Conservation (phyloP, 2,329 filamentous ascomycete species). For the Curvularia eragrostidis region DNA sequence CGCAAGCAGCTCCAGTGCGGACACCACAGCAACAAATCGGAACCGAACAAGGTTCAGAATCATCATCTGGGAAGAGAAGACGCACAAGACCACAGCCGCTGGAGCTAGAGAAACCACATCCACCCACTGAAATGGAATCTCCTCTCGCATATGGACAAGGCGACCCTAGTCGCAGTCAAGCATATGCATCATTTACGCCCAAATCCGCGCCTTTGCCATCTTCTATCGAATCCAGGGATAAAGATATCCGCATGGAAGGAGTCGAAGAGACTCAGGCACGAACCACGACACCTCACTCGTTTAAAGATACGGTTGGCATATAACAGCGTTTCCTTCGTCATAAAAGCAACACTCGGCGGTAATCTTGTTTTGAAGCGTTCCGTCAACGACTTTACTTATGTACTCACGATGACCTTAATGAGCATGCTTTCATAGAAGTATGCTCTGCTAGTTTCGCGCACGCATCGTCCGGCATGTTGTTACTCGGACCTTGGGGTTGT, state of each 20-base stretch:
- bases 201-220: slow-evolving; percentile 47
- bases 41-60: slow-evolving; percentile 39
- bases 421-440: slow-evolving; percentile 47
- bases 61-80: slow-evolving; percentile 47
- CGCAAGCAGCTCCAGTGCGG: slow-evolving; percentile 27
- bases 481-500: slow-evolving; percentile 13
- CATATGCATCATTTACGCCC: slow-evolving; percentile 46
- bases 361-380: slow-evolving; percentile 50
- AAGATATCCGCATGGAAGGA: slow-evolving; percentile 48
- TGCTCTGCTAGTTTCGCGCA: slow-evolving; percentile 42
- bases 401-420: slow-evolving; percentile 50
- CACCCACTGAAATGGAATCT: slow-evolving; percentile 40
- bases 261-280: slow-evolving; percentile 48
- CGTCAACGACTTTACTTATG: slow-evolving; percentile 46
- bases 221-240: slow-evolving; percentile 41
- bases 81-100: slow-evolving; percentile 42
- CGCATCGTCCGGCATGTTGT: slow-evolving; percentile 14
- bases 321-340: slow-evolving; percentile 49
- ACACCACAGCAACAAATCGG: slow-evolving; percentile 41
- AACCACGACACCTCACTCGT: slow-evolving; percentile 52
- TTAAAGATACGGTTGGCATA: slow-evolving; percentile 54
- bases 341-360: slow-evolving; percentile 49
- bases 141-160: slow-evolving; percentile 40
- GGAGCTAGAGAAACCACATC: slow-evolving; percentile 42
- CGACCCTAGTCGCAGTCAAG: slow-evolving; percentile 36